Evolutionary conservation across 2,329 filamentous ascomycete genomes (phyloP).

Genomic region (Pyrenochaeta sp.): DNA sequence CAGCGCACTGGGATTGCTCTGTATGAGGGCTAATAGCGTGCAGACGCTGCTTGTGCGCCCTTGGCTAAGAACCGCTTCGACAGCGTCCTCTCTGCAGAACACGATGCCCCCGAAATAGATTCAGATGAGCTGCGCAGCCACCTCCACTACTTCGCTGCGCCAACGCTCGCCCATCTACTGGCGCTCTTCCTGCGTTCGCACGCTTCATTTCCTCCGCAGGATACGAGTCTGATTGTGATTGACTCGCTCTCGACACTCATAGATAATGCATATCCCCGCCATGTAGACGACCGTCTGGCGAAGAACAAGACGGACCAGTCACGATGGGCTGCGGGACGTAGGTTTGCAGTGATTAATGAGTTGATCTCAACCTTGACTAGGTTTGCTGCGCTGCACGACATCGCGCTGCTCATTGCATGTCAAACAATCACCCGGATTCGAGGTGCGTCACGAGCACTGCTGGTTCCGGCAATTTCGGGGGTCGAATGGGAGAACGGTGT

Average conservation of each 20-base stretch:
- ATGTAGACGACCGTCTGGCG: constrained; percentile 55
- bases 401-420: constrained; percentile 78
- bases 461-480: constrained; percentile 79
- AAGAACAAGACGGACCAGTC: constrained; percentile 53
- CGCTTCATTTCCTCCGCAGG: constrained; percentile 66
- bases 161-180: constrained; percentile 71
- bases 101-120: constrained; percentile 16
- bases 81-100: constrained; percentile 51
- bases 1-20: constrained; percentile 14
- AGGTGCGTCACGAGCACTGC: constrained; percentile 68
- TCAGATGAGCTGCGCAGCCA: constrained; percentile 53
- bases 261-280: constrained; percentile 77
- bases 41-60: constrained; percentile 60
- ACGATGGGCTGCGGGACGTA: constrained; percentile 59
- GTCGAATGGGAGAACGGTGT: constrained; percentile 82
- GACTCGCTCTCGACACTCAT: constrained; percentile 81
- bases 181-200: constrained; percentile 77
- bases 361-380: constrained; percentile 70
- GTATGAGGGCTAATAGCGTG: constrained; percentile 37
- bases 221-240: constrained; percentile 75
- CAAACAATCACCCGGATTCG: constrained; percentile 86
- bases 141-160: constrained; percentile 70
- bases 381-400: constrained; percentile 74
- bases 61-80: constrained; percentile 59
- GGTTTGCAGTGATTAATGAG: constrained; percentile 71